Evolutionary conservation across 2,329 filamentous ascomycete species (phyloP), one percentile per base, ranked within the genome.

Genomic region (Sodiomyces alkalinus): DNA sequence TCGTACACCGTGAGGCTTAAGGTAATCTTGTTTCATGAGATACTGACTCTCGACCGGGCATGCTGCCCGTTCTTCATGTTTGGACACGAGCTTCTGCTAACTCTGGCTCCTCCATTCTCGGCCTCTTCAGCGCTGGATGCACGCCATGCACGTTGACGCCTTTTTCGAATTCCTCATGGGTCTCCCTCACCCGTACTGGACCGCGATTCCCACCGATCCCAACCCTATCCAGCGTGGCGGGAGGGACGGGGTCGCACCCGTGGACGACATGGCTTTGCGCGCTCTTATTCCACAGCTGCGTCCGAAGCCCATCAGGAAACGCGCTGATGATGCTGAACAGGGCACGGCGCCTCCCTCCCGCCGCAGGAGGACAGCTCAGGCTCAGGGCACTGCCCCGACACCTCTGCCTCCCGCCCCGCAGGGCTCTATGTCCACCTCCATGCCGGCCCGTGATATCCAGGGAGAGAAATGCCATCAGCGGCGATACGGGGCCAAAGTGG

Each of bases 1-100:
- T 86, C 94, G 49, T 94, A 93, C 58, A 83, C 82, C 23, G 86
- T 94, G 26, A 70, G 86, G 33, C 58, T 94, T 32, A 94, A 94
- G 71, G 81, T 86, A 53, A 44, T n/a, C n/a, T n/a, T n/a, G n/a
- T n/a, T n/a, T n/a, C n/a, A n/a, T n/a, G n/a, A n/a, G n/a, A n/a
- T n/a, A n/a, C n/a, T n/a, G n/a, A n/a, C n/a, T n/a, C n/a, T n/a
- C n/a, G n/a, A n/a, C 12, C 18, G 17, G 23, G 9, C 23, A 5
- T 14, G 27, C 2, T 20, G 11, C 10, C 5, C 4, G n/a, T n/a
- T 1, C 7, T 11, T 3, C 17, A 4, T 23, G 20, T 3, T 23
- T 5, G 9, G 7, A 18, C 9, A 25, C 17, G 28, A 15, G 32
- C 24, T 25, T 7, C 6, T 10, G 20, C 31, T 37, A 32, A 39